These are phyloP conservation scores for Chaetomium sp. DNA, from an alignment of 2,329 filamentous ascomycete genomes.

Conservation along the genomic window DNA sequence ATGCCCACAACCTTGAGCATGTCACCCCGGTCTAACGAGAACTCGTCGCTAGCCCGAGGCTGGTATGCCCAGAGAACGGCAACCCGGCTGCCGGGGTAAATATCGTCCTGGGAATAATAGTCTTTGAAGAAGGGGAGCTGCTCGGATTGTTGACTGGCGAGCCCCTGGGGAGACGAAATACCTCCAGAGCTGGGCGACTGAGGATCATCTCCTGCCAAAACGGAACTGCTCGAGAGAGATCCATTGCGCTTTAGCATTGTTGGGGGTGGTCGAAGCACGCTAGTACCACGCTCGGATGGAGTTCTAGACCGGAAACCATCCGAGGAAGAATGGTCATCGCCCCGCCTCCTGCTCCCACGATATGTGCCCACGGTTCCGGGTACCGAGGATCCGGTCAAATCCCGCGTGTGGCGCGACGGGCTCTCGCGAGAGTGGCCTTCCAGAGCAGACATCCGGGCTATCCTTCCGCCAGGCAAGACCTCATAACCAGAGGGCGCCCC, in stretches of 20 bases:
- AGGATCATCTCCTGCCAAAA: slow-evolving; percentile 61
- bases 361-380: slow-evolving; percentile 44
- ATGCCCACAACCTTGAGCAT: slow-evolving; percentile 98
- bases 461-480: slow-evolving; percentile 76
- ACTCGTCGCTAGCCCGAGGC: slow-evolving; percentile 87
- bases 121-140: slow-evolving; percentile 96
- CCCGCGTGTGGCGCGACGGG: slow-evolving; percentile 44
- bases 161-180: slow-evolving; percentile 76
- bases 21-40: slow-evolving; percentile 85
- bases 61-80: slow-evolving; percentile 95
- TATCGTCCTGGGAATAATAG: slow-evolving; percentile 96
- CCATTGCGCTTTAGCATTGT: slow-evolving; percentile 63
- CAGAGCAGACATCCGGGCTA: slow-evolving; percentile 91
- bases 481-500: slow-evolving; percentile 54
- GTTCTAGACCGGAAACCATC: slow-evolving; percentile 68
- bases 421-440: slow-evolving; percentile 66
- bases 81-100: slow-evolving; percentile 84
- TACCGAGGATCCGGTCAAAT: slow-evolving; percentile 36
- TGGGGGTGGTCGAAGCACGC: slow-evolving; percentile 52
- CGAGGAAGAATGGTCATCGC: slow-evolving; percentile 59
- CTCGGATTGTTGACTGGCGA: slow-evolving; percentile 87
- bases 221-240: slow-evolving; percentile 83
- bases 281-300: slow-evolving; percentile 54
- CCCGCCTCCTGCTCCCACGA: slow-evolving; percentile 38
- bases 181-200: slow-evolving; percentile 70